Evolutionary conservation across 495 filamentous ascomycete genomes (phyloP).

Genomic region (Viridothelium virens): DNA sequence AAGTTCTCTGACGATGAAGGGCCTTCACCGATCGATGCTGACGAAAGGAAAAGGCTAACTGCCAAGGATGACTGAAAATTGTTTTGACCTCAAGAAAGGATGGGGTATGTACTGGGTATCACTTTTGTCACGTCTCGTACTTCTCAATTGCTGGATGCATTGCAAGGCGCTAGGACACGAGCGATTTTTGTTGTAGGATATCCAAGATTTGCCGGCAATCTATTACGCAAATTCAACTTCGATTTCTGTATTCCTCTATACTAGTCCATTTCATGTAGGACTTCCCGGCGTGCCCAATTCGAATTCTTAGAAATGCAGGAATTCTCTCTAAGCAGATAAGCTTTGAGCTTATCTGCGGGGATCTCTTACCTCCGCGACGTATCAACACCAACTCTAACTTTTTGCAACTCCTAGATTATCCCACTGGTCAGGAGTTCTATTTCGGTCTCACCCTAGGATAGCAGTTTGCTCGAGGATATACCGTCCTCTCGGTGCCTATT

Average conservation of each 20-base stretch:
- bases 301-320: background rate
- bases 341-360: background rate
- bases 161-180: background rate
- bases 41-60: slow-evolving; percentile 58
- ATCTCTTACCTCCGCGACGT: background rate
- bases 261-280: background rate
- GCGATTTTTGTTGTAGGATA: background rate
- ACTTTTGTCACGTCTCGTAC: background rate
- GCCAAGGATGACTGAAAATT: slow-evolving; percentile 33
- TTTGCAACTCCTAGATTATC: too few species aligned
- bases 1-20: slow-evolving; percentile 57
- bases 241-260: background rate
- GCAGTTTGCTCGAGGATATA: too few species aligned
- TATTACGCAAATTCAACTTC: background rate
- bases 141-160: background rate
- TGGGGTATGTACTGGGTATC: background rate
- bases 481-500: too few species aligned
- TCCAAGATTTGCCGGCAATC: background rate
- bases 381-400: too few species aligned
- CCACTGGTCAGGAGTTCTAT: too few species aligned
- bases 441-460: too few species aligned
- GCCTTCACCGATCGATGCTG: slow-evolving; percentile 47
- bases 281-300: background rate
- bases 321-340: background rate
- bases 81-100: background rate